phyloP scores from a whole-genome alignment of 2,329 filamentous ascomycete genomes.

The Sordariomycetes sp. region DNA sequence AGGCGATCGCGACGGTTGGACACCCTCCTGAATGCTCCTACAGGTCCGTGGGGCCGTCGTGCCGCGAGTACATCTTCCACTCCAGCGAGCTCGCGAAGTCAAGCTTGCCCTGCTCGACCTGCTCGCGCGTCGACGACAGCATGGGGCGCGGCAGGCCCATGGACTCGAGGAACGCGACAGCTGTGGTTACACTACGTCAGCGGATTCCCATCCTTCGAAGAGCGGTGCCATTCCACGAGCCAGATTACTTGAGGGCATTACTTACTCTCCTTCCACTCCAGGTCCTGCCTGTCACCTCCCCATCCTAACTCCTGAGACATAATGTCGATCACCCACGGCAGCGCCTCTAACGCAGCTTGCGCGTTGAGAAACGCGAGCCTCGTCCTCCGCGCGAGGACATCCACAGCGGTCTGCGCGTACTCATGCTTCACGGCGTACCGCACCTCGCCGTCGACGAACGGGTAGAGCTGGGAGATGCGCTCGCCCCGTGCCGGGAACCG shows the following conservation, averaged over 20 bases:
- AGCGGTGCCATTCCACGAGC: neutral
- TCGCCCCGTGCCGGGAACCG: constrained; percentile 77
- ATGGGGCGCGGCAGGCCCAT: constrained; percentile 56
- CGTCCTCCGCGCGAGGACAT: constrained; percentile 77
- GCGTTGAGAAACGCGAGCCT: constrained; percentile 85
- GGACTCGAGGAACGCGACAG: constrained; percentile 48
- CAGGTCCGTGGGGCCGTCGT: constrained; percentile 37
- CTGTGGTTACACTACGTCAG: constrained; percentile 17
- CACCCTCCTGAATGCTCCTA: constrained; percentile 1
- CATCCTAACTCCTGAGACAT: constrained; percentile 80
- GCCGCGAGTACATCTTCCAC: constrained; percentile 52
- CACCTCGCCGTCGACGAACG: constrained; percentile 86
- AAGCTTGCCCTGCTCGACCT: constrained; percentile 50
- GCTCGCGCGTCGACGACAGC: constrained; percentile 43
- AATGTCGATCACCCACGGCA: constrained; percentile 78
- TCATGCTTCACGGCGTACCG: constrained; percentile 81
- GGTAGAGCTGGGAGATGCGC: constrained; percentile 71
- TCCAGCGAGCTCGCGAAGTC: constrained; percentile 45
- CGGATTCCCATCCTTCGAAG: neutral
- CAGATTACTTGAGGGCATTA: neutral
- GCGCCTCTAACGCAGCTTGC: constrained; percentile 76
- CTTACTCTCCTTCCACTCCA: constrained; percentile 70
- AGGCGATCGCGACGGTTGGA: neutral
- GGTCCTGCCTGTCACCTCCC: constrained; percentile 60
- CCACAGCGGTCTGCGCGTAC: constrained; percentile 83